These are phyloP conservation scores for Ophiocordyceps camponoti-floridani DNA, from an alignment of 2,329 filamentous ascomycete species.

Conservation along the genomic window DNA sequence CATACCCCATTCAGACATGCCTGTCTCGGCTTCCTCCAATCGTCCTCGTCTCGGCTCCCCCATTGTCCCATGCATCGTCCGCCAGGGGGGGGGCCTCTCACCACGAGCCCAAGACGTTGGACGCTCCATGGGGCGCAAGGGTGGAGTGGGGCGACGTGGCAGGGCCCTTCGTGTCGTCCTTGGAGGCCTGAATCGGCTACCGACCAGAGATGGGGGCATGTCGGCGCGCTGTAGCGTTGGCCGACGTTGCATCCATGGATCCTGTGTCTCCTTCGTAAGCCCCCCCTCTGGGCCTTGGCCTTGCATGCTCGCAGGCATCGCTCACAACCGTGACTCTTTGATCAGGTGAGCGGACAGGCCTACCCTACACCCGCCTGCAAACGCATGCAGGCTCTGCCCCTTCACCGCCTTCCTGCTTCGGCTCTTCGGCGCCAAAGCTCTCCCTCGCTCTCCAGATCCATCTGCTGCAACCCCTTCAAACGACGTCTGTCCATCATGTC, in stretches of 20 bases:
- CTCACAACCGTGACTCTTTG: no score
- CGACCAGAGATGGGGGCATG: no score
- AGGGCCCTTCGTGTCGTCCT: not conserved
- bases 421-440: not conserved
- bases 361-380: not conserved
- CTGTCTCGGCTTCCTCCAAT: constrained; percentile 1
- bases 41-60: not conserved
- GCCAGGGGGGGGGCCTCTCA: not conserved
- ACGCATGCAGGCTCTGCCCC: not conserved
- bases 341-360: no score
- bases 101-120: not conserved
- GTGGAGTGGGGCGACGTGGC: not conserved
- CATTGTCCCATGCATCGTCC: not conserved
- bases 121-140: not conserved
- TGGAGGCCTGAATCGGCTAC: not conserved
- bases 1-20: constrained; percentile 1
- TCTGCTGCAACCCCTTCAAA: not conserved
- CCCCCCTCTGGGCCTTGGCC: no score
- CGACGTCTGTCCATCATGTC: constrained; percentile 41
- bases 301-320: no score
- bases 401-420: not conserved
- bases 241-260: not conserved
- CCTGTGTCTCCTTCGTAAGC: not conserved
- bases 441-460: not conserved
- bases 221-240: not conserved